phyloP scores from a whole-genome alignment of 345 rosid genomes.

The Rhodamnia argentea region DNA sequence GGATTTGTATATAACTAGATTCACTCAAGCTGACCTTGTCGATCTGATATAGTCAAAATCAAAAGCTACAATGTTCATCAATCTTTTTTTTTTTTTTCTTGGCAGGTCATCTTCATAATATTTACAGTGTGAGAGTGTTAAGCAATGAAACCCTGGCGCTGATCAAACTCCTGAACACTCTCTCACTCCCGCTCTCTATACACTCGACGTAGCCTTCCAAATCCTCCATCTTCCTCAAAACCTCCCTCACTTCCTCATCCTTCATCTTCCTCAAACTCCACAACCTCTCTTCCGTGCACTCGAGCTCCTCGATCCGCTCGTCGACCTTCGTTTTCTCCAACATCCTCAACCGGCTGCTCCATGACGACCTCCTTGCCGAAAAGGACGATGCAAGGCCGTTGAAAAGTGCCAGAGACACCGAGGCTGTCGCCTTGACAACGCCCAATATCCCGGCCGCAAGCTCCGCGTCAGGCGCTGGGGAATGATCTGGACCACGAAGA shows the following conservation, averaged over 20 bases:
- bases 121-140: conserved; percentile 30
- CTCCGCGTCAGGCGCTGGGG: conserved; percentile 12
- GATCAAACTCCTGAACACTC: conserved; percentile 45
- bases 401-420: conserved; percentile 34
- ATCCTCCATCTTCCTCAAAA: conserved; percentile 27
- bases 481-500: background rate
- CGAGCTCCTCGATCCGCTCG: conserved; percentile 32
- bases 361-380: conserved; percentile 10
- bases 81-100: too few species aligned
- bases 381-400: conserved; percentile 20
- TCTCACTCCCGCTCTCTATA: conserved; percentile 25
- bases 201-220: conserved; percentile 26
- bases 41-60: background rate
- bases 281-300: conserved; percentile 16
- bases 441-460: conserved; percentile 16
- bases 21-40: background rate
- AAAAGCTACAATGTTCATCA: background rate
- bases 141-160: conserved; percentile 48
- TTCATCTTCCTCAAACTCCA: conserved; percentile 34
- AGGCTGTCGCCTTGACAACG: conserved; percentile 20
- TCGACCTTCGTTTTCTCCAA: conserved; percentile 9
- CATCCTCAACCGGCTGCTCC: conserved; percentile 19
- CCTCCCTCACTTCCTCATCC: conserved; percentile 33
- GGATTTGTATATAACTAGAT: background rate
- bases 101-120: too few species aligned